Evolutionary conservation across 805 yeast species (phyloP).

Genomic region (Cyberlindnera xishuangbannaensis): DNA sequence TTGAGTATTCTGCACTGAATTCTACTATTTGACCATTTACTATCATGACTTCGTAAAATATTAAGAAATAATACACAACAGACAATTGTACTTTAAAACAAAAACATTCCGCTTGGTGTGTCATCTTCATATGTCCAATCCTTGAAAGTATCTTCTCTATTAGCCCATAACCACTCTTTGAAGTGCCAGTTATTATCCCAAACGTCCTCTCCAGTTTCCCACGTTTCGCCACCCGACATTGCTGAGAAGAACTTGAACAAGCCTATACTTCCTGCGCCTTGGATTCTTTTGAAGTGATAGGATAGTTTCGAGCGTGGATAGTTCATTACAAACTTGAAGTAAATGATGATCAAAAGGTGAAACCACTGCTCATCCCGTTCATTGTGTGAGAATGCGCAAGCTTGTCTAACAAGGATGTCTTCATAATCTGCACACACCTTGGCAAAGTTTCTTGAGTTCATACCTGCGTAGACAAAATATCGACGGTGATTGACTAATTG

Average conservation of each 20-base stretch:
- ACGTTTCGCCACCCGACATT: conserved; percentile 2
- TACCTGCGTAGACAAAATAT: conserved; percentile 30
- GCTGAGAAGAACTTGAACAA: conserved; percentile 4
- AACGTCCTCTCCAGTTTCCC: conserved; percentile 1
- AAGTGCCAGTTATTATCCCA: conserved; percentile 17
- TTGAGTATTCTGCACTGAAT: no score
- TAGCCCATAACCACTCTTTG: conserved; percentile 9
- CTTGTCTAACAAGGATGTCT: conserved; percentile 30
- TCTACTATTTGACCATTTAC: no score
- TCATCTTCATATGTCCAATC: conserved; percentile 9
- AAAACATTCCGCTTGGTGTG: conserved; percentile 8
- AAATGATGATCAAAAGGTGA: conserved; percentile 14
- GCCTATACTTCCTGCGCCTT: conserved; percentile 1
- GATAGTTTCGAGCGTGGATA: conserved; percentile 16
- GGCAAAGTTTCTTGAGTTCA: conserved; percentile 41
- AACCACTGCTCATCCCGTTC: conserved; percentile 12
- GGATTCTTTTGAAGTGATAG: conserved; percentile 9
- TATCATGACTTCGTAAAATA: no score
- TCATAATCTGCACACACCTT: conserved; percentile 41
- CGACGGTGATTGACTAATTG: conserved; percentile 42
- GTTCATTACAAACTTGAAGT: conserved; percentile 19
- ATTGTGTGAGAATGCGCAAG: conserved; percentile 10
- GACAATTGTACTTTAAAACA: conserved; percentile 6
- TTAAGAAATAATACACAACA: no score
- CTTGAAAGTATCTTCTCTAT: conserved; percentile 1